Base-by-base conservation (phyloP, 768 basidiomycete species). In the Naematelia encephala region DNA sequence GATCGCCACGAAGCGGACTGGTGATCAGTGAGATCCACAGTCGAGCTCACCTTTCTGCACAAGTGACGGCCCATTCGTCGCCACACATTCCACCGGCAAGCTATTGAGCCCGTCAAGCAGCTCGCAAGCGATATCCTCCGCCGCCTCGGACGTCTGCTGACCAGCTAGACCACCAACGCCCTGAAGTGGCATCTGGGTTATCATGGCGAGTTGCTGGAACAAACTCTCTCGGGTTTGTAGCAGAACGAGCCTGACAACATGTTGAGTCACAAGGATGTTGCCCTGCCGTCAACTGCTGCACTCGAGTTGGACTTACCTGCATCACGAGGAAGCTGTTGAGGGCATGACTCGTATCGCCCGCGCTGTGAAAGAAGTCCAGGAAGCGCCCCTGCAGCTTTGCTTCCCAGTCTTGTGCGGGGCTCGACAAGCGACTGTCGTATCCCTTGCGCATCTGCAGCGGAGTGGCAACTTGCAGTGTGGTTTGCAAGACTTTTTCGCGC, bases 181-280 rank as follows among this genome's bases (percentile, higher is more conserved):
- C 16, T 52, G 14, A 3, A 64, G 43, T 8, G 62, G 57, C 51
- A 73, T 57, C 50, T 70, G 71, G 16, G 69, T 70, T 11, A 69
- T 43, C 34, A 62, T n/a, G 2, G 72, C 63, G 19, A 70, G 57
- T 30, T 69, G 64, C 53, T 59, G 54, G n/a, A 68, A 57, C 16
- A 73, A 61, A 3, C 68, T 42, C 54, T 75, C 64, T 26, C 63
- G 59, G 3, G 70, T 64, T 49, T 75, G 72, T 3, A 72, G 66
- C 19, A 75, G 62, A 12, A 71, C 74, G 16, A 75, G 62, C 23
- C 74, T 60, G 34, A 72, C 68, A 22, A 75, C 59, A 27, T 70
- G 67, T 50, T 73, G 70, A 4, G 72, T 74, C 8, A 76, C 74
- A 13, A 73, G 60, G 22, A 76, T 72, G 50, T 76, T 76, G 4